Evolutionary conservation across 2,329 filamentous ascomycete genomes (phyloP).

Genomic region (Venturia nashicola): DNA sequence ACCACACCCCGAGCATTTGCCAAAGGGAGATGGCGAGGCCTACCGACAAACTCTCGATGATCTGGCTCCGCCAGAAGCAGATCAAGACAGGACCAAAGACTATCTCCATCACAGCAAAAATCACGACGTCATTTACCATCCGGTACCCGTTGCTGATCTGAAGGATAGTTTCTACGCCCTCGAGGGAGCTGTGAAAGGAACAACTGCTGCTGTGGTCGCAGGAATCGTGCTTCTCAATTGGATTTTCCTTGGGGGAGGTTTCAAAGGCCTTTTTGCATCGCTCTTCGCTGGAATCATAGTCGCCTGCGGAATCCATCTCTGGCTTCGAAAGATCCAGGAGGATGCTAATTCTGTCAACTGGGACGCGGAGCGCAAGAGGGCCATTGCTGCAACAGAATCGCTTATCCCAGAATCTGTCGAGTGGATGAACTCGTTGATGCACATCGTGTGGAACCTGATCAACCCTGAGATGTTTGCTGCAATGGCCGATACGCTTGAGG

Average conservation of each 20-base stretch:
- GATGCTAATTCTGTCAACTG: constrained; percentile 55
- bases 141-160: not conserved
- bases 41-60: not conserved
- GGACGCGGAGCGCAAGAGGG: constrained; percentile 48
- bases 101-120: constrained; percentile 4
- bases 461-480: constrained; percentile 63
- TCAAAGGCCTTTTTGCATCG: not conserved
- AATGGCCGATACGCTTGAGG: constrained; percentile 55
- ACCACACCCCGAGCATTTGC: constrained; percentile 28
- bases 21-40: not conserved
- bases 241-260: not conserved
- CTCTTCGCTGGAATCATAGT: not conserved
- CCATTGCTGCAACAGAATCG: constrained; percentile 33
- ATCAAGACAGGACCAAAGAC: constrained; percentile 21
- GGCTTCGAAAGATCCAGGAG: constrained; percentile 48
- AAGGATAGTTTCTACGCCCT: constrained; percentile 28
- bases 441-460: constrained; percentile 60
- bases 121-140: not conserved
- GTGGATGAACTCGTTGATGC: constrained; percentile 60
- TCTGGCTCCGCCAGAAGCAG: constrained; percentile 2
- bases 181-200: constrained; percentile 33
- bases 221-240: constrained; percentile 15
- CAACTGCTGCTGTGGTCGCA: constrained; percentile 25
- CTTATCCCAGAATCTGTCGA: constrained; percentile 51
- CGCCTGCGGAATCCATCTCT: constrained; percentile 34